Conservation (phyloP, 2,329 filamentous ascomycete species). For the Xylaria digitata region DNA sequence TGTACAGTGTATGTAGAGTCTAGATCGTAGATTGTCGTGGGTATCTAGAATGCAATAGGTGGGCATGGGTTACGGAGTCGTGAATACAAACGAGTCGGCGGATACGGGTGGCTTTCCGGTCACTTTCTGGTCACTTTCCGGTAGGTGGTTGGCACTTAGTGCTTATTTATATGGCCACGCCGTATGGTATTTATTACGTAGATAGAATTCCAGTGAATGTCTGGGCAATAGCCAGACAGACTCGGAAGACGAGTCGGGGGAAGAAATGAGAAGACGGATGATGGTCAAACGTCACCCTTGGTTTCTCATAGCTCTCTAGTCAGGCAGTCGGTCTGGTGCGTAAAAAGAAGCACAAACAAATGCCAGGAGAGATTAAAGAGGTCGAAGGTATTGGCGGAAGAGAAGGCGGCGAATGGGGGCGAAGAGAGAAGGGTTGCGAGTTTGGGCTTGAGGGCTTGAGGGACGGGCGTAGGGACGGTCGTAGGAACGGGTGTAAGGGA, state of each 20-base stretch:
- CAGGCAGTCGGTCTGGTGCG: constrained; percentile 1
- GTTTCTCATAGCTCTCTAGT: constrained; percentile 9
- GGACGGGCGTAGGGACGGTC: constrained; percentile 23
- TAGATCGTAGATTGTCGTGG: constrained; percentile 24
- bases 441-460: constrained; percentile 12
- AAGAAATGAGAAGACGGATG: constrained; percentile 6
- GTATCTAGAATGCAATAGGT: constrained; percentile 17
- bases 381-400: not conserved
- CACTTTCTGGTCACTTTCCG: constrained; percentile 28
- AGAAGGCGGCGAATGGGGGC: not conserved
- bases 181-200: constrained; percentile 7
- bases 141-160: constrained; percentile 29
- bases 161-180: constrained; percentile 32
- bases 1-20: constrained; percentile 8
- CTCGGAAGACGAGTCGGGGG: constrained; percentile 1
- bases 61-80: constrained; percentile 24
- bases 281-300: constrained; percentile 18
- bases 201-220: not conserved
- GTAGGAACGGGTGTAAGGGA: constrained; percentile 8
- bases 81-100: constrained; percentile 28
- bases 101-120: constrained; percentile 32
- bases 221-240: not conserved
- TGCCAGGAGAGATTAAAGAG: constrained; percentile 17
- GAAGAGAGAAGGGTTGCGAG: constrained; percentile 10
- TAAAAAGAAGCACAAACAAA: constrained; percentile 7